Evolutionary conservation across 2,329 filamentous ascomycete genomes (phyloP).

Genomic region (Waltergamsia citrina): DNA sequence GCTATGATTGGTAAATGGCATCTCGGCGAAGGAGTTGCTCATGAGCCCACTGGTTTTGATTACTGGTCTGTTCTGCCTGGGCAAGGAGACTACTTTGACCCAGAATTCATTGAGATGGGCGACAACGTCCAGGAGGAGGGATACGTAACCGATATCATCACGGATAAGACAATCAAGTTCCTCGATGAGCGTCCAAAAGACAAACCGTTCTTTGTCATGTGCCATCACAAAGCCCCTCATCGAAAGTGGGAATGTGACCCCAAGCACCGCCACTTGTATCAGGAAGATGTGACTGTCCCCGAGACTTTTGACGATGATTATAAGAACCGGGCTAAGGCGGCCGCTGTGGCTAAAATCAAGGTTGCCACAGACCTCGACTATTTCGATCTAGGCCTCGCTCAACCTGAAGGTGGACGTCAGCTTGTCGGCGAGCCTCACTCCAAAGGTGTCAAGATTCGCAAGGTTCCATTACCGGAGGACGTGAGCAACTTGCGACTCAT

Average conservation of each 20-base stretch:
- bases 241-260: slow-evolving; percentile 39
- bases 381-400: slow-evolving; percentile 37
- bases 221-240: slow-evolving; percentile 46
- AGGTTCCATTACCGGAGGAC: slow-evolving; percentile 9
- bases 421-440: too few species aligned
- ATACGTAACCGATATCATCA: slow-evolving; percentile 43
- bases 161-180: slow-evolving; percentile 35
- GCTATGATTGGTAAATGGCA: slow-evolving; percentile 47
- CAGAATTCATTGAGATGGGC: slow-evolving; percentile 32
- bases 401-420: slow-evolving; percentile 38
- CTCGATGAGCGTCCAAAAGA: slow-evolving; percentile 22
- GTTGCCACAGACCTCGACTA: slow-evolving; percentile 42
- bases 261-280: slow-evolving; percentile 38
- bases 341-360: slow-evolving; percentile 38
- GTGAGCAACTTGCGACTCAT: slow-evolving; percentile 22
- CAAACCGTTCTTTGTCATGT: slow-evolving; percentile 45
- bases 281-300: slow-evolving; percentile 32
- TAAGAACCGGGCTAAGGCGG: slow-evolving; percentile 40
- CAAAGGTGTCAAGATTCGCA: slow-evolving; percentile 19
- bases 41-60: slow-evolving; percentile 40
- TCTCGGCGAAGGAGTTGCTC: slow-evolving; percentile 33
- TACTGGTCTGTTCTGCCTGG: slow-evolving; percentile 40
- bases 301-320: slow-evolving; percentile 45
- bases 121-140: slow-evolving; percentile 22
- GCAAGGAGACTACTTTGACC: slow-evolving; percentile 42